These are phyloP conservation scores for Fusarium praegraminearum DNA, from an alignment of 2,329 filamentous ascomycete genomes.

Conservation along the genomic window DNA sequence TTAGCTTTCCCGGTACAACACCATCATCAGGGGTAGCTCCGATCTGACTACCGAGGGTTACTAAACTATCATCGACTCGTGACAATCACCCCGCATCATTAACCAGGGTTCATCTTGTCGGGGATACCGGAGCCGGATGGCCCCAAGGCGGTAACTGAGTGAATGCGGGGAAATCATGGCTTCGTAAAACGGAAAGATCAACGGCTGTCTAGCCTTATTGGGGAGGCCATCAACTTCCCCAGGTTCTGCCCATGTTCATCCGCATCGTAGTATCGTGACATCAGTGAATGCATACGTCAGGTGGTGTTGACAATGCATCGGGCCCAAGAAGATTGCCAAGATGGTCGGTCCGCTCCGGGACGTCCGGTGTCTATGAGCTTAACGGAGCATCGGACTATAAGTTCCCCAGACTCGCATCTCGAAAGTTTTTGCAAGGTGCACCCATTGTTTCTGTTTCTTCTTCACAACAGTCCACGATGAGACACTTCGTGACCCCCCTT, in stretches of 20 bases:
- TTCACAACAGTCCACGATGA: neutral
- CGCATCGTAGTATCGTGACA: neutral
- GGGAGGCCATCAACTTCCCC: slow-evolving; percentile 4
- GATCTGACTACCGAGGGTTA: slow-evolving; percentile 4
- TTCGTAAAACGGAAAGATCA: slow-evolving; percentile 13
- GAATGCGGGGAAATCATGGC: slow-evolving; percentile 7
- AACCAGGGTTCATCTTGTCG: neutral
- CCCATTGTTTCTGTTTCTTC: no score
- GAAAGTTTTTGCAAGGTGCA: fast-evolving
- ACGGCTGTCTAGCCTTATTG: neutral
- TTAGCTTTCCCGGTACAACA: neutral
- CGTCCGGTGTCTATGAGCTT: neutral
- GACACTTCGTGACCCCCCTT: neutral
- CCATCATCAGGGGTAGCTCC: neutral
- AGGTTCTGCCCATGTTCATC: neutral
- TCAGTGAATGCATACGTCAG: slow-evolving; percentile 17
- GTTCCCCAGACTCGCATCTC: neutral
- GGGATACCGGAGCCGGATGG: slow-evolving; percentile 24
- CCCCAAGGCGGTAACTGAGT: neutral
- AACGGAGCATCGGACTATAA: slow-evolving; percentile 5
- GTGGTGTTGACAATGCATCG: neutral
- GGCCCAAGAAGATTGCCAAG: neutral
- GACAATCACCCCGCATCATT: slow-evolving; percentile 7
- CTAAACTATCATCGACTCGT: neutral
- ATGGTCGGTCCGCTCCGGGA: slow-evolving; percentile 20